Percentiles rank a stretch among this genome's conserved stretches.
Evolutionary conservation across 805 yeast genomes (phyloP).

Genomic region (Zygosaccharomyces gambellarensis): DNA sequence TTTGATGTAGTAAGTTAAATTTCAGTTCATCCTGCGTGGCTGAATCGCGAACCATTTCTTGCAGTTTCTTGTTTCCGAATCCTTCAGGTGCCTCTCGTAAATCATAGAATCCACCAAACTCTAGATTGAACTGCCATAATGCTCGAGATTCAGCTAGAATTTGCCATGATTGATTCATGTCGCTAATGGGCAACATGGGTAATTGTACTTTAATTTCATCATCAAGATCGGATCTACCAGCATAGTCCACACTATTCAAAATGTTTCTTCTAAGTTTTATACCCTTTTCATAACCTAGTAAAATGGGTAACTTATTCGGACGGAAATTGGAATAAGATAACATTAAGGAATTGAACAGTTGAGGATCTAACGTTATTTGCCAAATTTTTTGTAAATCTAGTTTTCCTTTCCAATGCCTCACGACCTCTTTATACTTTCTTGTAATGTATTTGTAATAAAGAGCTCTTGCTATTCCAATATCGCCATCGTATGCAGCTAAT

Average conservation of each 20-base stretch:
- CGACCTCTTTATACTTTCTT: conserved; percentile 22
- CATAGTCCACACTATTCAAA: conserved; percentile 39
- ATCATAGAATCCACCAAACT: conserved; percentile 35
- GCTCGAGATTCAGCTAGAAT: conserved; percentile 75
- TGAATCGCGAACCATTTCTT: conserved; percentile 36
- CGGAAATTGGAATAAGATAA: conserved; percentile 45
- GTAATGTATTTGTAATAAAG: conserved; percentile 47
- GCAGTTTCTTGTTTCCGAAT: conserved; percentile 39
- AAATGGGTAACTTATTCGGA: conserved; percentile 32
- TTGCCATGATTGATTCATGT: conserved; percentile 39
- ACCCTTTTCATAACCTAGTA: conserved; percentile 44
- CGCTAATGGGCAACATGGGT: conserved; percentile 66
- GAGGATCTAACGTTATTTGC: conserved; percentile 33
- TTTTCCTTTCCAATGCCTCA: conserved; percentile 8
- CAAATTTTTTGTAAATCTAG: conserved; percentile 14
- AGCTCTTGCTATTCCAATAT: conserved; percentile 65
- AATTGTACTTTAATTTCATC: conserved; percentile 29
- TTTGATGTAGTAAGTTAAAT: conserved; percentile 14
- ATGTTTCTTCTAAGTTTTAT: conserved; percentile 43
- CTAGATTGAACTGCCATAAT: conserved; percentile 44
- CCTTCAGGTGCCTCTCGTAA: conserved; percentile 41
- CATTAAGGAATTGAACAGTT: conserved; percentile 43
- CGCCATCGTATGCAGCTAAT: conserved; percentile 77
- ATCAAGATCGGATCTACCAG: conserved; percentile 24
- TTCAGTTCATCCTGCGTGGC: conserved; percentile 28